Conservation (phyloP, 23 red algal species). For the Pyropia haitanensis region DNA sequence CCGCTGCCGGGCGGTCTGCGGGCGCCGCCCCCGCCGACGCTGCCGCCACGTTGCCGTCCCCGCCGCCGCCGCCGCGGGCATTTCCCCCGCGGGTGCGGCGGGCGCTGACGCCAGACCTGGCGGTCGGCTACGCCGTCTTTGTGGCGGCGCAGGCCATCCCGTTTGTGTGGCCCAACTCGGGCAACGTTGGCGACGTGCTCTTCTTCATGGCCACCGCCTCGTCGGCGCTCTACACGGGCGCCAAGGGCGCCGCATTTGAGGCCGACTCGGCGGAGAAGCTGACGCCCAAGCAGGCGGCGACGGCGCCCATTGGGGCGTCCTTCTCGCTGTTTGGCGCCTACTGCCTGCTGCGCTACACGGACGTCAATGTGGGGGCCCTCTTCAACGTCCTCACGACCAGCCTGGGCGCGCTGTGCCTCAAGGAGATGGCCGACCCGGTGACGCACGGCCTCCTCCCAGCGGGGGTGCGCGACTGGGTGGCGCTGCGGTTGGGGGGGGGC, state of each 20-base stretch:
- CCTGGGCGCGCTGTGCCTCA: slow-evolving; percentile 28
- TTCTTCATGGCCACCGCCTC: slow-evolving; percentile 24
- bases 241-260: slow-evolving; percentile 6
- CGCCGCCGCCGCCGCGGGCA: too few species aligned
- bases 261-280: neutral
- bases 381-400: slow-evolving; percentile 32
- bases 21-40: too few species aligned
- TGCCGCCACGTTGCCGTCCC: too few species aligned
- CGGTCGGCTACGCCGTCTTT: slow-evolving; percentile 12
- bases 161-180: slow-evolving; percentile 6
- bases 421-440: slow-evolving; percentile 37
- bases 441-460: slow-evolving; percentile 1
- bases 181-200: slow-evolving; percentile 16
- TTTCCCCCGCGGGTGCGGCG: too few species aligned
- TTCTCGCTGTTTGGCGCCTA: slow-evolving; percentile 21
- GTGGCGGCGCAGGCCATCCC: slow-evolving; percentile 22
- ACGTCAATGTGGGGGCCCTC: slow-evolving; percentile 14
- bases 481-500: neutral
- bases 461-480: neutral
- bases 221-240: slow-evolving; percentile 12
- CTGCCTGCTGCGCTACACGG: slow-evolving; percentile 30
- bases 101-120: too few species aligned
- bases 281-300: slow-evolving; percentile 12
- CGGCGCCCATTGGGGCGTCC: slow-evolving; percentile 18
- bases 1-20: too few species aligned